phyloP scores from a whole-genome alignment of 352 stramenopile genomes.

The Globisporangium alternatum region DNA sequence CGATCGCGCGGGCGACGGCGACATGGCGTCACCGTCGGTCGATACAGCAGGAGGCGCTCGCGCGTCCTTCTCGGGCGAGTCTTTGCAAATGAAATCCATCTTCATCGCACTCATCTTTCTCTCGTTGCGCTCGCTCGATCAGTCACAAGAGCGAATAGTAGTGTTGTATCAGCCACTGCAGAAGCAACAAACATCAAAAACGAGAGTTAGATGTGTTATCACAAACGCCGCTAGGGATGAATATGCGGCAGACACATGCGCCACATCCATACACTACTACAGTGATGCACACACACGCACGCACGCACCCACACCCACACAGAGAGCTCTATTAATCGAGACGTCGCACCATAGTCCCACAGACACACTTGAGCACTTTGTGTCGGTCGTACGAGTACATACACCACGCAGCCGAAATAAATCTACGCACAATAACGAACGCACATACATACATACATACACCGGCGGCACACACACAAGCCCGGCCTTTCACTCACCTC shows the following conservation, averaged over 20 bases:
- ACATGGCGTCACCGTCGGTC: neutral
- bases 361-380: neutral
- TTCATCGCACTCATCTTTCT: constrained; percentile 72
- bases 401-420: neutral
- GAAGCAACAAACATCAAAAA: neutral
- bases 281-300: neutral
- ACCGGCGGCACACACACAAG: neutral
- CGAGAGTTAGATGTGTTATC: neutral
- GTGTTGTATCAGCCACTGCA: neutral
- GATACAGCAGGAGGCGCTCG: neutral
- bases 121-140: neutral
- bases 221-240: neutral
- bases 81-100: constrained; percentile 81
- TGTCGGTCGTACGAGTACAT: neutral
- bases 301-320: neutral
- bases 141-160: neutral
- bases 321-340: neutral
- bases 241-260: neutral
- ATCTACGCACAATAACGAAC: neutral
- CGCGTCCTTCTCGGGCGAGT: constrained; percentile 28
- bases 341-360: neutral
- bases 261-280: neutral
- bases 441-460: neutral
- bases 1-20: neutral
- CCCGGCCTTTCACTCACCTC: constrained; percentile 2